These are phyloP conservation scores for Astragalus glycyphyllos DNA, from an alignment of 306 rosid genomes.

Conservation along the genomic window DNA sequence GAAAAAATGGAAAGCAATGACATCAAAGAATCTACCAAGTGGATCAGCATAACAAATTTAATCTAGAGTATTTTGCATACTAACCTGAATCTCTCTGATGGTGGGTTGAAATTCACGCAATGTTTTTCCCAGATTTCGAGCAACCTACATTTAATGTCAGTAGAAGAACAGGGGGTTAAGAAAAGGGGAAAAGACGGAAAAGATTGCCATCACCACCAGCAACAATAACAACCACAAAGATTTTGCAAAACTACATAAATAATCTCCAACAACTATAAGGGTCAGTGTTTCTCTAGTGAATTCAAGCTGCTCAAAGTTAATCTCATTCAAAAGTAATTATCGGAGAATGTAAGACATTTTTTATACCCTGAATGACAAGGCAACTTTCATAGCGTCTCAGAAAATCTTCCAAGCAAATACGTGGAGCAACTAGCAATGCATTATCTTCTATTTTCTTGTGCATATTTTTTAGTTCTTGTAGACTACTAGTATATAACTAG, in stretches of 20 bases:
- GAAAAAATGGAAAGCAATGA: constrained; percentile 39
- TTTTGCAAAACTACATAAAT: constrained; percentile 8
- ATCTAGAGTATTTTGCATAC: constrained; percentile 30
- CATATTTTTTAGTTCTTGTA: neutral
- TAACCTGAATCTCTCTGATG: constrained; percentile 93
- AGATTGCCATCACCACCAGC: neutral
- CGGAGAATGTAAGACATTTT: constrained; percentile 14
- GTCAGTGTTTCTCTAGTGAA: constrained; percentile 20
- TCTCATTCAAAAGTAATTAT: constrained; percentile 24
- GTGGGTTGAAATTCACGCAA: constrained; percentile 97
- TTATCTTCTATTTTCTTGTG: constrained; percentile 17
- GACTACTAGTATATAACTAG: neutral
- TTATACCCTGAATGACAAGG: neutral
- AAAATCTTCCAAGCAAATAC: constrained; percentile 1
- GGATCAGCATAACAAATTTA: constrained; percentile 1
- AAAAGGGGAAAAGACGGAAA: constrained; percentile 7
- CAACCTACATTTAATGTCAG: constrained; percentile 71
- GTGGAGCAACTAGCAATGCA: neutral
- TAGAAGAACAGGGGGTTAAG: constrained; percentile 2
- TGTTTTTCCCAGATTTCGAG: constrained; percentile 92
- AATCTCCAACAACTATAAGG: constrained; percentile 17
- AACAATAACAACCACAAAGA: constrained; percentile 16
- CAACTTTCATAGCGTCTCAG: constrained; percentile 5
- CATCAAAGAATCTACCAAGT: constrained; percentile 32
- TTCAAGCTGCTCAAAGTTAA: constrained; percentile 9